Base-by-base conservation (phyloP, 148 eudicot species). In the Suaeda aralocaspica region DNA sequence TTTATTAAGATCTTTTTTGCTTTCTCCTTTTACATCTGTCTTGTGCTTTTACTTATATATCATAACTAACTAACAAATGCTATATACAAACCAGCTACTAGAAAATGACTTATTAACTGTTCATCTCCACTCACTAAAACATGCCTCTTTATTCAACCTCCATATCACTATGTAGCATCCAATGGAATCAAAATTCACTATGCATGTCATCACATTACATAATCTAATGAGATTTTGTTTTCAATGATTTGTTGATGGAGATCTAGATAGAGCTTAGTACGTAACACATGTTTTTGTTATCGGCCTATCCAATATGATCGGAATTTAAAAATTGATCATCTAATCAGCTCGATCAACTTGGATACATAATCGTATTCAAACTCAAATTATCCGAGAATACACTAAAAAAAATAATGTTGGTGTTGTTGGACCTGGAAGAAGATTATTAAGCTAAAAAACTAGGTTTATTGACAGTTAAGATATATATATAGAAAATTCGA, bases 61-160 rank as follows among this genome's bases (percentile, higher is more conserved):
- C 73, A 75, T 57, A 70, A 42, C 59, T 58, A 64, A 70, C 71
- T 25, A 74, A 46, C 31, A 31, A 3, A 30, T n/a, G n/a, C n/a
- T 59, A 33, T 63, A 21, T 62, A 61, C 61, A 63, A 72, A 72
- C 69, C 68, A 63, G 64, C 72, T 59, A 26, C 77, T 24, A 64
- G 79, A 77, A 77, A 71, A 77, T 71, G 80, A 77, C 80, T 30
- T 49, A 66, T 59, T 66, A 77, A 71, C 76, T 65, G 75, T 63
- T 12, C 69, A 31, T 57, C 16, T 57, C 69, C 73, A 57, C 74
- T 70, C 73, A 42, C 42, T 3, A 26, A 21, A 41, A 1, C 6
- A 21, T 6, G 11, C 53, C 31, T 44, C 70, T 69, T 59, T 70
- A 29, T 70, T 50, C 60, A 57, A 66, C n/a, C 41, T 36, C 41